Conservation (phyloP, 805 yeast species). For the Yarrowia deformans region DNA sequence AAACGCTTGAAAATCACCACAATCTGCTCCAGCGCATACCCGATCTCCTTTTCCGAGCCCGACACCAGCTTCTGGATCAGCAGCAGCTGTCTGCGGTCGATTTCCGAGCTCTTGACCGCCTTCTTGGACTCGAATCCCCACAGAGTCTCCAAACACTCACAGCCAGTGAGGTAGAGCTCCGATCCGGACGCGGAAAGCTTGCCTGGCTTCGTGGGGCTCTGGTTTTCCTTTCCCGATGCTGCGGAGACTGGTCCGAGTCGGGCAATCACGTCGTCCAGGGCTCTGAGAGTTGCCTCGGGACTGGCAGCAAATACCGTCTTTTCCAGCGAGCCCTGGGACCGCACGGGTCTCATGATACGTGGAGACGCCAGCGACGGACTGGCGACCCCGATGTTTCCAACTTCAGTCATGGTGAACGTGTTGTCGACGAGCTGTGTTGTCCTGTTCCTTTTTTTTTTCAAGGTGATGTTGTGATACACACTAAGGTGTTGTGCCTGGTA, state of each 20-base stretch:
- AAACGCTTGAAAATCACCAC: constrained; percentile 32
- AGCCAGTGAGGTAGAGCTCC: constrained; percentile 18
- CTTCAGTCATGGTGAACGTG: constrained; percentile 9
- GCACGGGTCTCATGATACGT: constrained; percentile 3
- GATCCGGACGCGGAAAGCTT: constrained; percentile 11
- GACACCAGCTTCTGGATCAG: constrained; percentile 22
- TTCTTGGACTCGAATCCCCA: constrained; percentile 26
- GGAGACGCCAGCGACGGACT: constrained; percentile 25
- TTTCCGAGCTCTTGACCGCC: constrained; percentile 29
- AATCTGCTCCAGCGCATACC: constrained; percentile 24
- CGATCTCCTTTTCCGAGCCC: constrained; percentile 25
- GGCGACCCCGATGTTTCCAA: constrained; percentile 13
- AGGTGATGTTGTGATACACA: not conserved
- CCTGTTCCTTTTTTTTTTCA: not conserved
- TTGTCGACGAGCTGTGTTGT: not conserved
- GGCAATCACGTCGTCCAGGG: constrained; percentile 27
- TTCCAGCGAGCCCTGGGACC: constrained; percentile 4
- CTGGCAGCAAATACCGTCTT: constrained; percentile 8
- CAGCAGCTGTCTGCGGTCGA: constrained; percentile 22
- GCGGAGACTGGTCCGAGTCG: constrained; percentile 5
- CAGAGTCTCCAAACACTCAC: constrained; percentile 23
- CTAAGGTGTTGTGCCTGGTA: too few species aligned
- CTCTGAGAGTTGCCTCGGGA: constrained; percentile 16
- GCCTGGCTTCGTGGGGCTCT: constrained; percentile 23
- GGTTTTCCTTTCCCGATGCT: constrained; percentile 27